Evolutionary conservation across 768 basidiomycete species (phyloP).

Genomic region (Leccinellum luteum): DNA sequence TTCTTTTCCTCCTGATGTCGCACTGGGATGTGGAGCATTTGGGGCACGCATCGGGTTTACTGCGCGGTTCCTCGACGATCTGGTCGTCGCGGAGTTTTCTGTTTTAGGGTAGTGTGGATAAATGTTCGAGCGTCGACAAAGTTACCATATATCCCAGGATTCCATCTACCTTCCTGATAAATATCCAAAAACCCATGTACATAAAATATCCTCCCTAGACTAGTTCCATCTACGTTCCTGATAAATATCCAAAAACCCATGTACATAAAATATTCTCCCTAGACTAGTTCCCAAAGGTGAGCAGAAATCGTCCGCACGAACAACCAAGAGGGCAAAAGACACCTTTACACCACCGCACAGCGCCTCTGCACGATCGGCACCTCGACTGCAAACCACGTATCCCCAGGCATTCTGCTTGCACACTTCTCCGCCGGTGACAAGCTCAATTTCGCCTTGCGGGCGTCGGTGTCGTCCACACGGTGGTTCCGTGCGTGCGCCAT

Average conservation of each 20-base stretch:
- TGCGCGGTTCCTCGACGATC: background rate
- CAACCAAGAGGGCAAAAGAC: background rate
- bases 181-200: background rate
- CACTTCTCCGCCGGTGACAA: background rate
- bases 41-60: too few species aligned
- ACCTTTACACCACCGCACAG: background rate
- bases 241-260: background rate
- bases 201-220: background rate
- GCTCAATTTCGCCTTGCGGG: background rate
- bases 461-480: background rate
- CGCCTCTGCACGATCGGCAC: background rate
- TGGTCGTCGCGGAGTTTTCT: background rate
- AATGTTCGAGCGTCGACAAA: too few species aligned
- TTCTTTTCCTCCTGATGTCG: background rate
- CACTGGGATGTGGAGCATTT: background rate
- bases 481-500: background rate
- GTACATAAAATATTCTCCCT: too few species aligned
- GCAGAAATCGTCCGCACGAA: background rate
- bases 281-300: background rate
- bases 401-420: background rate
- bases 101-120: background rate
- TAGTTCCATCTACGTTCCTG: background rate
- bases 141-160: background rate
- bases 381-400: background rate
- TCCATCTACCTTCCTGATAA: background rate